Evolutionary conservation across 2,329 filamentous ascomycete genomes (phyloP), one percentile per base, ranked within the genome.

Genomic region (Trichoderma pleuroti): DNA sequence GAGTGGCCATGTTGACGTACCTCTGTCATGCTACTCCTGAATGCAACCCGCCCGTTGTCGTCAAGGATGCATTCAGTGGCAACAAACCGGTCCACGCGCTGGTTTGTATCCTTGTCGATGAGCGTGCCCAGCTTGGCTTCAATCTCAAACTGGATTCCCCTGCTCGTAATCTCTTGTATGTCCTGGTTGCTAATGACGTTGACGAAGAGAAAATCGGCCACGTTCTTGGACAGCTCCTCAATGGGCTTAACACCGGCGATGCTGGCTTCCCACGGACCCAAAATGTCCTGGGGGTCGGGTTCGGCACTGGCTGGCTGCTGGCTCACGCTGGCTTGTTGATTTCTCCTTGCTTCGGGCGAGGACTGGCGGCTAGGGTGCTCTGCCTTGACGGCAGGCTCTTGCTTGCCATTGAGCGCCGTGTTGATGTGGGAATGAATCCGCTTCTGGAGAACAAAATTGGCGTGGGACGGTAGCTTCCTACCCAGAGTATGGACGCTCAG

Each of bases 61-160:
- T 85, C 84, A 24, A 97, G 80, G 8, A 97, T 83, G 61, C 88
- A 91, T 78, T 96, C 92, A 0, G 92, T 91, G 26, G 86, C 80
- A 5, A 96, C 85, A 7, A 89, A 88, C 11, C 94, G 81, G 11
- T 86, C 83, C 30, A 94, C 83, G n/a, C 93, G 87, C 60, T 90
- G 85, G 70, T 91, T 88, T 8, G 89, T 92, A 72, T 91, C 87
- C 77, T 89, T 90, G 78, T 93, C 90, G 70, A 95, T 88, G 16
- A 98, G 85, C 30, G 90, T 91, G 21, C 96, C 96, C 61, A 98
- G 85, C 80, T 98, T 98, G 11, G 94, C 96, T 82, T 99, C 96
- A 68, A 99, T 92, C 81, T 99, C 96, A 67, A 98, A 90, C 72
- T 93, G 87, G 16, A 94, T 91, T 8, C 89, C 89, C 18, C 87